Evolutionary conservation across 495 filamentous ascomycete species (phyloP).

Genomic region (Pseudoneurospora amorphoporcata): DNA sequence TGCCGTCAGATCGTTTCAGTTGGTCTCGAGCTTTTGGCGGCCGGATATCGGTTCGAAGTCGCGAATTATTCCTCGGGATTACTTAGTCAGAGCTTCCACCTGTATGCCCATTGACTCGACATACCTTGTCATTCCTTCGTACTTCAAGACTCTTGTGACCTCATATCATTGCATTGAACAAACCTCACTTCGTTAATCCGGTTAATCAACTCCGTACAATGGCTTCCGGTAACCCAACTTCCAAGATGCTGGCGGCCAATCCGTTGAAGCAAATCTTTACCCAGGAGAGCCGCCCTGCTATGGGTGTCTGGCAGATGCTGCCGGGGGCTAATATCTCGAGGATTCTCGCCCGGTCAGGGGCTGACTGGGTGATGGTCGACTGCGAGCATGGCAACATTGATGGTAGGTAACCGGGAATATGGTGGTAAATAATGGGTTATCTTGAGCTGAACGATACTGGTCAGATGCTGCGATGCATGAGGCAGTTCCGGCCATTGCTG

Average conservation of each 20-base stretch:
- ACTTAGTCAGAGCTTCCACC: background rate
- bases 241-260: constrained; percentile 55
- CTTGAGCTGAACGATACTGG: constrained; percentile 6
- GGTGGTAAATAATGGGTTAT: background rate
- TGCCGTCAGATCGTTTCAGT: background rate
- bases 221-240: constrained; percentile 4
- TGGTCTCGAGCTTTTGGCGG: background rate
- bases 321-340: constrained; percentile 64
- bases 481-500: constrained; percentile 61
- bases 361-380: constrained; percentile 70
- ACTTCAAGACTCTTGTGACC: background rate
- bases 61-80: background rate
- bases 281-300: constrained; percentile 44
- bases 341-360: constrained; percentile 52
- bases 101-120: constrained; percentile 1
- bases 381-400: constrained; percentile 73
- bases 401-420: constrained; percentile 31
- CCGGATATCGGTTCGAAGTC: background rate
- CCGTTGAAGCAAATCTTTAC: constrained; percentile 49
- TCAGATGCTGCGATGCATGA: constrained; percentile 74
- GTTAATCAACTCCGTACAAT: background rate
- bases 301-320: constrained; percentile 67
- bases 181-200: background rate
- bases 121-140: background rate
- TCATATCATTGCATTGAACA: background rate